A percentile compares a stretch with the other conserved stretches of the same genome.
These are phyloP conservation scores for Neurospora sp. DNA, from an alignment of 495 filamentous ascomycete genomes.

Conservation along the genomic window DNA sequence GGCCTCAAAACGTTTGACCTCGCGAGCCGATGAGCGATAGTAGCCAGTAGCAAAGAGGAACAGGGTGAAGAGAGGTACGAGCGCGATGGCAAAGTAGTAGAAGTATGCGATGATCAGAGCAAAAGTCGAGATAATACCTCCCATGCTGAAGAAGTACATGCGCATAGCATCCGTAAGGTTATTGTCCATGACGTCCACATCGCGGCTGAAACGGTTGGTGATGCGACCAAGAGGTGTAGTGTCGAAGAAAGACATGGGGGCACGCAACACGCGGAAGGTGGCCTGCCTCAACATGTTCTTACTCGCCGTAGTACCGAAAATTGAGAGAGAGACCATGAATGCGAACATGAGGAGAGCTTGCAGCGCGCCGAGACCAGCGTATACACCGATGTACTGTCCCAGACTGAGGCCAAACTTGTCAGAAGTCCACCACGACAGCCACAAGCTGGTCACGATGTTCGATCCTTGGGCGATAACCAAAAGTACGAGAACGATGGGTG, in stretches of 20 bases:
- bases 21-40: constrained; percentile 81
- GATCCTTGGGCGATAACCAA: constrained; percentile 64
- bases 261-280: constrained; percentile 68
- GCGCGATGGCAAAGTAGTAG: constrained; percentile 85
- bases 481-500: constrained; percentile 51
- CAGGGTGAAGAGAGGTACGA: constrained; percentile 67
- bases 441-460: constrained; percentile 80
- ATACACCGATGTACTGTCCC: constrained; percentile 76
- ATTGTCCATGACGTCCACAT: constrained; percentile 94
- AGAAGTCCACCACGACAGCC: constrained; percentile 88
- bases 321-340: constrained; percentile 52
- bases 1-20: constrained; percentile 89
- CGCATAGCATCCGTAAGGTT: constrained; percentile 81
- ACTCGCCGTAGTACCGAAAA: constrained; percentile 70
- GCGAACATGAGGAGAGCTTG: constrained; percentile 74
- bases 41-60: constrained; percentile 80
- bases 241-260: constrained; percentile 96
- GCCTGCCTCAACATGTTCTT: constrained; percentile 78
- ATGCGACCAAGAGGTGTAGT: constrained; percentile 94
- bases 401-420: constrained; percentile 55
- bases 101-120: constrained; percentile 86
- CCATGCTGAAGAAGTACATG: constrained; percentile 82
- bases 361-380: constrained; percentile 60
- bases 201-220: constrained; percentile 92
- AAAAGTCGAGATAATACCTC: constrained; percentile 70